A percentile compares a stretch with the other conserved stretches of the same genome.
These are phyloP conservation scores for Butyriboletus appendiculatus DNA, from an alignment of 1,284 basidiomycete species.

Conservation along the genomic window DNA sequence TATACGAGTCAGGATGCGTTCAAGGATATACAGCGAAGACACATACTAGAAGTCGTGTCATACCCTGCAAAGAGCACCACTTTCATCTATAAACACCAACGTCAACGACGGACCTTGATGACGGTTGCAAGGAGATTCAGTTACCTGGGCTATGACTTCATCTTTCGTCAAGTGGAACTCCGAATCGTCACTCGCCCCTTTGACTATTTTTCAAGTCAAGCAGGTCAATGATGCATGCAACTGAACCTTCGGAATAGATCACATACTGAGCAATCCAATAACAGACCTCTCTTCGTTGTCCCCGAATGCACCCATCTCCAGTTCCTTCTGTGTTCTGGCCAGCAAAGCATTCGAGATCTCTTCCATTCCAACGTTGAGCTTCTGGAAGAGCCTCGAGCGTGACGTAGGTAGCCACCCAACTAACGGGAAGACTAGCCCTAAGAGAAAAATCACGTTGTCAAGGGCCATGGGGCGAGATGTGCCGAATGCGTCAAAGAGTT, in stretches of 20 bases:
- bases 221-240: background rate
- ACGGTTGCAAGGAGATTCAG: background rate
- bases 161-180: constrained; percentile 56
- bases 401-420: constrained; percentile 44
- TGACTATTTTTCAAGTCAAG: background rate
- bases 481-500: constrained; percentile 43
- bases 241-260: fast-evolving
- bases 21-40: background rate
- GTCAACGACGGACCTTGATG: background rate
- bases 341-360: constrained; percentile 50
- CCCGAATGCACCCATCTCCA: constrained; percentile 31
- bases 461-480: constrained; percentile 26
- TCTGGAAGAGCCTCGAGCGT: constrained; percentile 35
- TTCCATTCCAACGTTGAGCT: constrained; percentile 41
- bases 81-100: constrained; percentile 33
- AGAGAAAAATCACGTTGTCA: constrained; percentile 38
- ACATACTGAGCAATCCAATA: constrained; percentile 36
- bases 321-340: constrained; percentile 42
- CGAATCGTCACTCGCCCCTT: constrained; percentile 41
- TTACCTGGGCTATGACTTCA: constrained; percentile 63
- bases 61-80: constrained; percentile 42
- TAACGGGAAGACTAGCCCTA: constrained; percentile 44
- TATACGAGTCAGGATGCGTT: background rate
- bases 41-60: constrained; percentile 42
- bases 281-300: constrained; percentile 49